A percentile compares a stretch with the other conserved stretches of the same genome.
These are phyloP conservation scores for Debaryomycetaceae sp. DNA, from an alignment of 1,139 yeast genomes.

Conservation along the genomic window DNA sequence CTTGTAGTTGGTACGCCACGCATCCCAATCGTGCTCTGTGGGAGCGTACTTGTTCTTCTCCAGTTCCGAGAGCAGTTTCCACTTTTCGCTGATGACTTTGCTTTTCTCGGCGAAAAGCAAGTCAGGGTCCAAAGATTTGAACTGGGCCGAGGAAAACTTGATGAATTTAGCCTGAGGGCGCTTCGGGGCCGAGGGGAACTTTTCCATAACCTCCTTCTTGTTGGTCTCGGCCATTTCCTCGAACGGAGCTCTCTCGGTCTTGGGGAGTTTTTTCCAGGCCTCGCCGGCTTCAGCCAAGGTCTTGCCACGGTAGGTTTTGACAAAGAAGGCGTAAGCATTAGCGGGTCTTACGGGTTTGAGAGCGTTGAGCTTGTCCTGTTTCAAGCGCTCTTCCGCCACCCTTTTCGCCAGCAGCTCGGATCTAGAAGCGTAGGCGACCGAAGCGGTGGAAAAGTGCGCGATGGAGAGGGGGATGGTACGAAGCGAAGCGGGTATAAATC, in stretches of 20 bases:
- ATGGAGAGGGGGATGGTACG: no score
- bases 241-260: conserved; percentile 16
- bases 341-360: conserved; percentile 17
- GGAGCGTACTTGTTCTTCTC: conserved; percentile 22
- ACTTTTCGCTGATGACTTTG: conserved; percentile 16
- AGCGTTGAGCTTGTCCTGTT: conserved; percentile 13
- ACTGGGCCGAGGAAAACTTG: no score
- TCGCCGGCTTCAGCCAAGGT: conserved; percentile 10
- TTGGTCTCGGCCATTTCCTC: conserved; percentile 14
- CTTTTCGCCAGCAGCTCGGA: no score
- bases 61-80: conserved; percentile 18
- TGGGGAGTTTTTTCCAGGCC: conserved; percentile 15
- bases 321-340: conserved; percentile 18
- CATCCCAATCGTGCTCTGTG: conserved; percentile 10
- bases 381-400: conserved; percentile 8
- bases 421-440: neutral
- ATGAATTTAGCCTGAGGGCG: no score
- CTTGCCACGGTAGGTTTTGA: conserved; percentile 13
- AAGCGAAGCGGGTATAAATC: no score
- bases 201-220: conserved; percentile 21
- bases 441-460: no score
- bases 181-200: no score
- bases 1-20: conserved; percentile 11
- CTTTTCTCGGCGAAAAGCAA: no score
- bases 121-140: no score